phyloP scores from a whole-genome alignment of 106 monocot genomes.

The Phalaenopsis equestris region DNA sequence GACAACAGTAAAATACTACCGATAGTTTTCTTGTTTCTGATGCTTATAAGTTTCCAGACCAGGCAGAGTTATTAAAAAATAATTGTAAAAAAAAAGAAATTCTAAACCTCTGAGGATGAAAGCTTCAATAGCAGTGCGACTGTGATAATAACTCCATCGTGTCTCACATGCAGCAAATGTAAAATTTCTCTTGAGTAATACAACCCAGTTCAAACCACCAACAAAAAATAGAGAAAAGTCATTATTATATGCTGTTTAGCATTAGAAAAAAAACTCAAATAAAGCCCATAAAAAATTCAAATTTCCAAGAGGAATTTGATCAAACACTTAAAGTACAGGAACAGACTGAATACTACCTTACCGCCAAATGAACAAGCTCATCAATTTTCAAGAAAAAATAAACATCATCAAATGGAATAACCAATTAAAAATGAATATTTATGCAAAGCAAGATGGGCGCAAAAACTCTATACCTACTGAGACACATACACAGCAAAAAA shows the following conservation, averaged over 20 bases:
- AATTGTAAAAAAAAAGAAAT: neutral
- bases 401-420: neutral
- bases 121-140: too few relatives aligned
- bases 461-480: slow-evolving; percentile 56
- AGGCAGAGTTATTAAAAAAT: too few relatives aligned
- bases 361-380: neutral
- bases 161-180: neutral
- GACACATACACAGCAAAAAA: slow-evolving; percentile 87
- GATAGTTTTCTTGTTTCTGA: too few relatives aligned
- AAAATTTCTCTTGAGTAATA: neutral
- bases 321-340: slow-evolving; percentile 4
- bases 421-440: too few relatives aligned
- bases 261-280: neutral
- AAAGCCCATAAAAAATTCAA: neutral
- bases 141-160: too few relatives aligned
- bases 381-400: slow-evolving; percentile 8
- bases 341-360: neutral
- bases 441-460: too few relatives aligned
- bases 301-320: slow-evolving; percentile 8
- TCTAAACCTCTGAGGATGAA: too few relatives aligned
- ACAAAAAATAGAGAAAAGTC: neutral
- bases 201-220: neutral
- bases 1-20: too few relatives aligned
- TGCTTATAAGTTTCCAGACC: too few relatives aligned
- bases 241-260: neutral